phyloP scores from a whole-genome alignment of 2,329 filamentous ascomycete species.

The Cladophialophora chaetospira region DNA sequence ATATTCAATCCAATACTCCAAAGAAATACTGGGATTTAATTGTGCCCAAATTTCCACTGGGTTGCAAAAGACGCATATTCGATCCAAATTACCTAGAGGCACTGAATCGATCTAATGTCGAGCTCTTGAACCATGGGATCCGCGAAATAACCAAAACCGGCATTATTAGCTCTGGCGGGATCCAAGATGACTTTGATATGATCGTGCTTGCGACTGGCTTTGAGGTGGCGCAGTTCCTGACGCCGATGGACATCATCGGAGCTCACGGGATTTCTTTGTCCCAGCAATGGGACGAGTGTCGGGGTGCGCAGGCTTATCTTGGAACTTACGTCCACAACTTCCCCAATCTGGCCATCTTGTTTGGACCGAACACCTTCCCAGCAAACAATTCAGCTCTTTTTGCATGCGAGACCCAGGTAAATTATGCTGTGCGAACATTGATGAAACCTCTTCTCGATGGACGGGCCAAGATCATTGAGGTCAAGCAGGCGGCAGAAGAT shows the following conservation, averaged over 20 bases:
- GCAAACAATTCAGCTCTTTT: constrained; percentile 1
- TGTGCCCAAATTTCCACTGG: constrained; percentile 63
- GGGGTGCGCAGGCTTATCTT: constrained; percentile 38
- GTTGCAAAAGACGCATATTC: constrained; percentile 63
- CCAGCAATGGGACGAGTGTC: constrained; percentile 37
- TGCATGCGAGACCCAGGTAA: constrained; percentile 1
- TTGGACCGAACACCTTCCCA: constrained; percentile 57
- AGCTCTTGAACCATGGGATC: constrained; percentile 44
- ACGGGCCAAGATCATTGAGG: not conserved
- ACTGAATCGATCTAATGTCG: constrained; percentile 56
- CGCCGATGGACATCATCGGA: constrained; percentile 39
- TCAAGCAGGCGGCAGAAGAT: constrained; percentile 3
- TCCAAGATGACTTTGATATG: constrained; percentile 32
- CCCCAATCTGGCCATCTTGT: constrained; percentile 65
- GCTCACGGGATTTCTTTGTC: constrained; percentile 31
- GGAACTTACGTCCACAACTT: constrained; percentile 58
- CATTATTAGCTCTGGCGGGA: not conserved
- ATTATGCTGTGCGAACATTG: not conserved
- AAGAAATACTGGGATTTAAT: constrained; percentile 62
- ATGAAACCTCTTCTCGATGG: not conserved
- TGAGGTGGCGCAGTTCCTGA: constrained; percentile 39
- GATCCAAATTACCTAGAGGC: constrained; percentile 58
- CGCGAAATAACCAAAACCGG: constrained; percentile 8
- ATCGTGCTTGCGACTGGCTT: constrained; percentile 44
- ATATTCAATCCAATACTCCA: constrained; percentile 55